Evolutionary conservation across 768 basidiomycete species (phyloP).

Genomic region (Floccularia luteovirens): DNA sequence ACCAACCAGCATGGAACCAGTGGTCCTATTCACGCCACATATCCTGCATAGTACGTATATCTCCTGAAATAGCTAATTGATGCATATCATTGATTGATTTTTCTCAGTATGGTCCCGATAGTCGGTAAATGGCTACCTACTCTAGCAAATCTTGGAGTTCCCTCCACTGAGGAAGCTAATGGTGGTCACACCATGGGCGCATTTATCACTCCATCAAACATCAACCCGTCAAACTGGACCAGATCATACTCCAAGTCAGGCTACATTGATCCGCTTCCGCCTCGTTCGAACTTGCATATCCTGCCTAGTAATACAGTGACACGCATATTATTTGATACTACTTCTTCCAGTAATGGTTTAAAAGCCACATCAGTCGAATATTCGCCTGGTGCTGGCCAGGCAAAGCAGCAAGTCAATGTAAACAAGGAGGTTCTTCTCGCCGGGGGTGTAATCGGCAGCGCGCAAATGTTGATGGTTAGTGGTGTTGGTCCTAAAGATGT

Average conservation of each 20-base stretch:
- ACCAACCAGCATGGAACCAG: constrained; percentile 37
- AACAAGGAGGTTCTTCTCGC: constrained; percentile 49
- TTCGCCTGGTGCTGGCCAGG: constrained; percentile 22
- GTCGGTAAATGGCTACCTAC: constrained; percentile 52
- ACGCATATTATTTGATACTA: constrained; percentile 35
- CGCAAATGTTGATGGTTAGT: constrained; percentile 42
- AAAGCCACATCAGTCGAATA: constrained; percentile 31
- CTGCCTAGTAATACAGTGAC: constrained; percentile 50
- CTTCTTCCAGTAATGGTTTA: constrained; percentile 25
- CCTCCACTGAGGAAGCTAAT: constrained; percentile 29
- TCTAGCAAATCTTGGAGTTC: constrained; percentile 35
- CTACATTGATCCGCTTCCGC: constrained; percentile 55
- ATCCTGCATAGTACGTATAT: constrained; percentile 49
- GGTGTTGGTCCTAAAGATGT: constrained; percentile 47
- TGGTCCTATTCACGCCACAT: constrained; percentile 35
- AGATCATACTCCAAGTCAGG: constrained; percentile 59
- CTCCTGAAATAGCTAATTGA: constrained; percentile 19
- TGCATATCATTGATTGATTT: background rate
- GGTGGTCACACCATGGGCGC: constrained; percentile 41
- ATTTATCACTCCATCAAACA: constrained; percentile 47
- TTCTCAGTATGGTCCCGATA: constrained; percentile 43
- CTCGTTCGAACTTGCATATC: constrained; percentile 50
- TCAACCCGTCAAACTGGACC: constrained; percentile 59
- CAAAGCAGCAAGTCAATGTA: constrained; percentile 39
- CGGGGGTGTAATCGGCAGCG: constrained; percentile 41